Conservation (phyloP, 805 yeast species). For the Groenewaldozyma salmanticensis region DNA sequence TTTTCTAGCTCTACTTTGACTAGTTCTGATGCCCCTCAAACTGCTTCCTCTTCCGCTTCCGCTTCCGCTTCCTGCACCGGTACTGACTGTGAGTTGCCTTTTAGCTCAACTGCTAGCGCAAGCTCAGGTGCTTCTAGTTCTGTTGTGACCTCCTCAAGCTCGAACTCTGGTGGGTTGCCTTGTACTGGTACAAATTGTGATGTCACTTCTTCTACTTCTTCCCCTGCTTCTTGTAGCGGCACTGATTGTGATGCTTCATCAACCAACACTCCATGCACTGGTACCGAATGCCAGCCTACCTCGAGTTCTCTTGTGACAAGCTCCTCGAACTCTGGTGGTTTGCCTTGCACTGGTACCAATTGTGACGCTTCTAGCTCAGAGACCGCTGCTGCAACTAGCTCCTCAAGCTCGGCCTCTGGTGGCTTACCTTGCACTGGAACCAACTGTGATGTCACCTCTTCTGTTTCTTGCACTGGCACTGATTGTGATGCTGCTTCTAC, state of each 20-base stretch:
- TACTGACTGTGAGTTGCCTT: no score
- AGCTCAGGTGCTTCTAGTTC: no score
- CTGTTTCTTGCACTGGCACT: neutral
- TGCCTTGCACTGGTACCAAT: no score
- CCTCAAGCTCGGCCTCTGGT: neutral
- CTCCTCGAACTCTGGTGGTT: no score
- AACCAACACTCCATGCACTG: no score
- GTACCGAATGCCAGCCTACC: no score
- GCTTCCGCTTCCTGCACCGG: neutral
- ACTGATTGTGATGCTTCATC: neutral
- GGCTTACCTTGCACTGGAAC: neutral
- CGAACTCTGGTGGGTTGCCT: no score
- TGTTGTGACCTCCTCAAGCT: no score
- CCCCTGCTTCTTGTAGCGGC: neutral
- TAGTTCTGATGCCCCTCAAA: neutral
- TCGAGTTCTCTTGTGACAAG: no score
- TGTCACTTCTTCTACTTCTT: no score
- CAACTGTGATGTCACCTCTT: neutral
- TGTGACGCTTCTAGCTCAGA: constrained; percentile 1
- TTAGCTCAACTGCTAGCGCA: no score
- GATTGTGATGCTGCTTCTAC: neutral
- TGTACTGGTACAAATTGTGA: no score
- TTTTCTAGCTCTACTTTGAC: neutral
- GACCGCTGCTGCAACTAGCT: neutral
- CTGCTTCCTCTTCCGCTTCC: neutral